Conservation (phyloP, 257 asterid genomes). For the Plantago major region DNA sequence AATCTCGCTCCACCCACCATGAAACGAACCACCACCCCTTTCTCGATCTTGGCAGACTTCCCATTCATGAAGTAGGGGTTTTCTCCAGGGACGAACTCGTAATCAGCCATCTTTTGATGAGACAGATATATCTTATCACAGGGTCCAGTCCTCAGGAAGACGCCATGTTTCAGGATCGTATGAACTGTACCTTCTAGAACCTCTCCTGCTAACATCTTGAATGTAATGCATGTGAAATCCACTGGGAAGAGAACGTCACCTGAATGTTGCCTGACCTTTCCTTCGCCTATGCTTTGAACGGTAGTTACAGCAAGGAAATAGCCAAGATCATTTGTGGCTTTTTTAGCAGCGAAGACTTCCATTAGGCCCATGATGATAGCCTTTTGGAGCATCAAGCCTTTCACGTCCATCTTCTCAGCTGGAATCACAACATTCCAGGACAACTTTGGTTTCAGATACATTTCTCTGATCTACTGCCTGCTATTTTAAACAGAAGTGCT, state of each 20-base stretch:
- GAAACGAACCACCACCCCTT: slow-evolving; percentile 57
- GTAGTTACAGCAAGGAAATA: slow-evolving; percentile 66
- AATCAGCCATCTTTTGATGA: slow-evolving; percentile 65
- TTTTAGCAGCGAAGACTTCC: slow-evolving; percentile 76
- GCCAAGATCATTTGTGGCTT: slow-evolving; percentile 68
- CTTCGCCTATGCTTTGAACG: slow-evolving; percentile 57
- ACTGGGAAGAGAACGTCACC: slow-evolving; percentile 88
- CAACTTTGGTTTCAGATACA: slow-evolving; percentile 41
- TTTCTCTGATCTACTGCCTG: background rate
- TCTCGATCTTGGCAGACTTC: slow-evolving; percentile 61
- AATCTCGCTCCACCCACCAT: slow-evolving; percentile 69
- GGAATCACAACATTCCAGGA: slow-evolving; percentile 63
- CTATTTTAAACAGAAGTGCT: background rate
- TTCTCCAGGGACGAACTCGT: slow-evolving; percentile 62
- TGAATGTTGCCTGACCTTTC: slow-evolving; percentile 59
- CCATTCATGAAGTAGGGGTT: slow-evolving; percentile 66
- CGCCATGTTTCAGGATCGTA: slow-evolving; percentile 66
- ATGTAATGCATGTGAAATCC: slow-evolving; percentile 71
- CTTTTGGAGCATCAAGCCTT: slow-evolving; percentile 71
- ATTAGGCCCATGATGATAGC: slow-evolving; percentile 66
- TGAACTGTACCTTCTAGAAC: slow-evolving; percentile 69
- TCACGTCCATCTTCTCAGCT: slow-evolving; percentile 44
- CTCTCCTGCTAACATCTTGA: slow-evolving; percentile 67
- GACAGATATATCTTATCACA: slow-evolving; percentile 54
- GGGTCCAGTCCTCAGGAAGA: slow-evolving; percentile 74